Conservation (phyloP, 441 rosid genomes). For the Biscutella auriculata region DNA sequence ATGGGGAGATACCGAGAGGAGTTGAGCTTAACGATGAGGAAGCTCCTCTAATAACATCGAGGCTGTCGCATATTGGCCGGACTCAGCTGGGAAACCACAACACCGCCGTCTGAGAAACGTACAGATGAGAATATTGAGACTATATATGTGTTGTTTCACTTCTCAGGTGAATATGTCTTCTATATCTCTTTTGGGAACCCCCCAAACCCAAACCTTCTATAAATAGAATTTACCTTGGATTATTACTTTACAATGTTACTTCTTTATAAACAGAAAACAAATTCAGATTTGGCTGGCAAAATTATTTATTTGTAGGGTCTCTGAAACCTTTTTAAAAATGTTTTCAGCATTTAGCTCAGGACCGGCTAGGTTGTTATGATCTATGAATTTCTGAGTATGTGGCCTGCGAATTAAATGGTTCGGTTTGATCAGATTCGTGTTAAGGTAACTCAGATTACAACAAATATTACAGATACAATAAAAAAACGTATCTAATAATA, state of each 20-base stretch:
- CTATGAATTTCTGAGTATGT: neutral
- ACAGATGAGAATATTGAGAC: too few relatives aligned
- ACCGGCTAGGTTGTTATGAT: constrained; percentile 3
- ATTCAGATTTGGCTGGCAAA: too few relatives aligned
- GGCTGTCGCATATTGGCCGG: constrained; percentile 61
- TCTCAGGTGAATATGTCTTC: constrained; percentile 6
- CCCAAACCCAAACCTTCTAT: neutral
- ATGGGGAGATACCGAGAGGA: constrained; percentile 46
- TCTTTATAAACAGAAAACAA: neutral
- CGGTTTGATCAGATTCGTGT: too few relatives aligned
- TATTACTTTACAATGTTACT: constrained; percentile 18
- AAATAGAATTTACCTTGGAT: constrained; percentile 12
- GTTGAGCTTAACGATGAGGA: constrained; percentile 65
- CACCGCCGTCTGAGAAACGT: constrained; percentile 7
- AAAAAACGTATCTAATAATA: neutral
- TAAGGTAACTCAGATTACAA: too few relatives aligned
- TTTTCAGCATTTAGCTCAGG: constrained; percentile 1
- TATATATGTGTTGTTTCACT: too few relatives aligned
- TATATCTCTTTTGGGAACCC: constrained; percentile 4
- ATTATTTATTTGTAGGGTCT: constrained; percentile 19
- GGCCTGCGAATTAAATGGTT: too few relatives aligned
- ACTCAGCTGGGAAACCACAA: constrained; percentile 49
- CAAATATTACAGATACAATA: too few relatives aligned
- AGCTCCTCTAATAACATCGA: constrained; percentile 61
- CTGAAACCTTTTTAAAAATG: constrained; percentile 13